These are phyloP conservation scores for Dispira parvispora DNA, from an alignment of 192 early-diverging fungal genomes.

Conservation along the genomic window DNA sequence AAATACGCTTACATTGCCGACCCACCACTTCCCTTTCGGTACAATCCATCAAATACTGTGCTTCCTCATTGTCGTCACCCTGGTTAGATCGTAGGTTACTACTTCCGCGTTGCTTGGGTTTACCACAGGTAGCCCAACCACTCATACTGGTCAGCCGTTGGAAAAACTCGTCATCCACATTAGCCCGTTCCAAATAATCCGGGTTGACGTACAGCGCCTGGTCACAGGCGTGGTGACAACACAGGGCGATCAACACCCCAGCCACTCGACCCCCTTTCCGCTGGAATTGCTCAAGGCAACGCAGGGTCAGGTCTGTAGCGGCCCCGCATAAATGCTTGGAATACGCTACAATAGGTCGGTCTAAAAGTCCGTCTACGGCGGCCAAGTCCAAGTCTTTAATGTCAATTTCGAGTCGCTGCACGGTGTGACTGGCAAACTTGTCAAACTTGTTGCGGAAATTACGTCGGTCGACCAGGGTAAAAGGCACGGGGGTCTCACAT, in stretches of 20 bases:
- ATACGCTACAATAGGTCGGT: constrained; percentile 43
- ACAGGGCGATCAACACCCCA: constrained; percentile 70
- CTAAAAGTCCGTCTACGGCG: constrained; percentile 18
- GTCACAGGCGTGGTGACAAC: constrained; percentile 74
- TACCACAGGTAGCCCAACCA: constrained; percentile 59
- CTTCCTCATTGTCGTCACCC: constrained; percentile 12
- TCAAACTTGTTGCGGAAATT: constrained; percentile 57
- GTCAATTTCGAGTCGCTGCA: constrained; percentile 53
- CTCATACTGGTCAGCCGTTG: constrained; percentile 45
- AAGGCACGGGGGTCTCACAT: constrained; percentile 13
- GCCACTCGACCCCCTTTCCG: constrained; percentile 30
- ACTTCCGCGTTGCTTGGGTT: background rate
- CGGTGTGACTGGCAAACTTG: constrained; percentile 9
- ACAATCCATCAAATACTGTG: constrained; percentile 14
- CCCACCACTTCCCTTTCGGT: constrained; percentile 19
- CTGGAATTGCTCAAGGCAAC: constrained; percentile 41
- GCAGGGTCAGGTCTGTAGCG: constrained; percentile 74
- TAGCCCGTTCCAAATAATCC: constrained; percentile 33
- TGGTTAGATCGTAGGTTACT: too few relatives aligned
- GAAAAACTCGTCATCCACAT: constrained; percentile 38
- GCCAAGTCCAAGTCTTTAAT: constrained; percentile 73
- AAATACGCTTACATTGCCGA: constrained; percentile 59
- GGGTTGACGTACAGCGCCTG: constrained; percentile 54
- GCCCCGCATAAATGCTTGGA: constrained; percentile 88
- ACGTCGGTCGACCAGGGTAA: constrained; percentile 59